Conservation (phyloP, 371 early-diverging fungal species). For the Mucor saturninus region DNA sequence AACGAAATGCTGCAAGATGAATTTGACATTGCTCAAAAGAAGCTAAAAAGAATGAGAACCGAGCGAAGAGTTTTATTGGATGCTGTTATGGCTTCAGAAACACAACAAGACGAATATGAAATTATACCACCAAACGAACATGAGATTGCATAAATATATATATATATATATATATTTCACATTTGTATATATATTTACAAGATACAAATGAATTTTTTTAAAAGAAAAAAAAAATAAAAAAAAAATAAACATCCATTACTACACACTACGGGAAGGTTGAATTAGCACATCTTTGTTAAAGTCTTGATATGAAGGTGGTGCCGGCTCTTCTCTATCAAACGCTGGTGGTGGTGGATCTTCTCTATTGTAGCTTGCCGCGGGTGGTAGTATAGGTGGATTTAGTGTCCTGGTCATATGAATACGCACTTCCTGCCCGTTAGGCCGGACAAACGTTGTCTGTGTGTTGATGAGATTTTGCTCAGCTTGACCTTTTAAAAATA, state of each 20-base stretch:
- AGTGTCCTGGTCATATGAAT: conserved; percentile 6
- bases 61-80: conserved; percentile 60
- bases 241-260: background rate
- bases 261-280: conserved; percentile 8
- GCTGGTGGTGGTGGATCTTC: conserved; percentile 10
- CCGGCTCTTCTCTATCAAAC: conserved; percentile 11
- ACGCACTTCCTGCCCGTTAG: conserved; percentile 10
- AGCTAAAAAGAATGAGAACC: conserved; percentile 52
- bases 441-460: background rate
- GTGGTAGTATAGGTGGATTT: background rate
- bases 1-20: conserved; percentile 62
- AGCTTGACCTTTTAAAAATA: no score
- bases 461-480: no score
- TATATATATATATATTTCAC: no score
- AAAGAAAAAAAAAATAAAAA: conserved; percentile 1
- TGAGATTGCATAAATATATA: background rate
- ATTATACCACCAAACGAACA: conserved; percentile 5
- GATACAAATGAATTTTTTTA: background rate
- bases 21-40: conserved; percentile 51
- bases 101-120: conserved; percentile 1
- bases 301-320: conserved; percentile 39
- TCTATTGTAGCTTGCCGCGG: background rate
- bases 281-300: conserved; percentile 26
- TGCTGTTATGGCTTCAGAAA: conserved; percentile 40
- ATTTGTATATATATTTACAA: background rate